Evolutionary conservation across 371 early-diverging fungal genomes (phyloP).

Genomic region (Circinella umbellata): DNA sequence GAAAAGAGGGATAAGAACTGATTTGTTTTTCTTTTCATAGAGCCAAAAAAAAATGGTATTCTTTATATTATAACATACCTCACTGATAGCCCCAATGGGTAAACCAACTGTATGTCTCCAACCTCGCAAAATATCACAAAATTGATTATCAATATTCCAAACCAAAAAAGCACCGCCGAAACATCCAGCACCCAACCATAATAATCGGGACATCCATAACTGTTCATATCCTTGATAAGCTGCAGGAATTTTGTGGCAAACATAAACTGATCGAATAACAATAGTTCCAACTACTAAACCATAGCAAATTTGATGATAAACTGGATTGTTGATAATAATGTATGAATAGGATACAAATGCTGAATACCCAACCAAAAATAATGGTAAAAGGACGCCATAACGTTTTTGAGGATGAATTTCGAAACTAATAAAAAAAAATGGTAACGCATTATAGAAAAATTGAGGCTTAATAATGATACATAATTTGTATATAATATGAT

Average conservation of each 20-base stretch:
- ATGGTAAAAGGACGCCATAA: conserved; percentile 40
- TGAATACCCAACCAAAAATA: conserved; percentile 55
- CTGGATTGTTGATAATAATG: conserved; percentile 68
- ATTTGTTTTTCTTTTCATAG: no score
- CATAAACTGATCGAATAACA: conserved; percentile 51
- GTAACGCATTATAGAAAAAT: no score
- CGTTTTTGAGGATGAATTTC: conserved; percentile 49
- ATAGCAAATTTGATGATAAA: conserved; percentile 79
- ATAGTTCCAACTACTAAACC: conserved; percentile 55
- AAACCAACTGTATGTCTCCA: conserved; percentile 53
- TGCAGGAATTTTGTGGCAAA: conserved; percentile 38
- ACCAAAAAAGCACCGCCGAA: conserved; percentile 67
- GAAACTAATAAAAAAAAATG: conserved; percentile 27
- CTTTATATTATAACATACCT: conserved; percentile 19
- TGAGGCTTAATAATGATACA: no score
- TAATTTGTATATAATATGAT: conserved; percentile 17
- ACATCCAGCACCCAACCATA: conserved; percentile 43
- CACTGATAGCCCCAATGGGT: conserved; percentile 56
- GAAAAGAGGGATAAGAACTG: no score
- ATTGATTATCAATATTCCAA: conserved; percentile 84
- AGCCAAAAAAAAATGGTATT: background rate
- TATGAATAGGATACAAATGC: conserved; percentile 67
- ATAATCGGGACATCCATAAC: conserved; percentile 33
- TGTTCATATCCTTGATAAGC: conserved; percentile 32
- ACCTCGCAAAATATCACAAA: conserved; percentile 60